Base-by-base conservation (phyloP, 2,329 filamentous ascomycete species). In the Arthrinium puccinioides region DNA sequence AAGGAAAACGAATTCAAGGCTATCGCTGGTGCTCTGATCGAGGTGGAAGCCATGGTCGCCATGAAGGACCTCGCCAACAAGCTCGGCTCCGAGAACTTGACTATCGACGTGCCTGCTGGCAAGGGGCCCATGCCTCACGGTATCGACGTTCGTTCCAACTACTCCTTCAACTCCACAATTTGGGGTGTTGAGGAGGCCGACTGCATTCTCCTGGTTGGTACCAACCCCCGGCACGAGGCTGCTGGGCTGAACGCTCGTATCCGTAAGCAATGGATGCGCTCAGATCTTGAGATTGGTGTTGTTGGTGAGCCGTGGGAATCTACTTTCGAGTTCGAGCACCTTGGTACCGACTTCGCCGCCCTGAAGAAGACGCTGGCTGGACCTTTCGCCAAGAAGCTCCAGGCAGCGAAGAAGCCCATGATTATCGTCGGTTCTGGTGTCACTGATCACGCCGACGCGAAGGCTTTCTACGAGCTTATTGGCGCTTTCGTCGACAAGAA, bases 1-100 rank as follows among this genome's bases (percentile, higher is more conserved):
- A 83, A 87, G 67, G 87, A 79, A 41, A 87, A 98, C 58, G 92
- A 98, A 63, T 92, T 98, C 72, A 97, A 97, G 74, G 84, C 82
- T 23, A 79, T 98, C 57, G 87, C 90, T 50, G 92, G 92, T 53
- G 87, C 90, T 53, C 76, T 98, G 33, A 82, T 85, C 34, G 92
- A 98, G 61, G 84, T 87, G 7, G 92, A 98, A 68, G 86, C 89
- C 15, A 72, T 98, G 47, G 90, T 97, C 44, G 90, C 90, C 38
- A 87, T 94, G 70, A 98, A 98, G 74, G 92, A 98, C 55, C 73
- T 98, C 47, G 87, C 88, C 53, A 98, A 98, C 74, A 90, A 82
- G 66, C 84, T 98, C 45, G 88, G 88, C 44, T 97, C 92, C 4
- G 92, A 98, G 51, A 98, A 97, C 63, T 72, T 98, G 43, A 87